Conservation (phyloP, 768 basidiomycete species). For the Boletus edulis region DNA sequence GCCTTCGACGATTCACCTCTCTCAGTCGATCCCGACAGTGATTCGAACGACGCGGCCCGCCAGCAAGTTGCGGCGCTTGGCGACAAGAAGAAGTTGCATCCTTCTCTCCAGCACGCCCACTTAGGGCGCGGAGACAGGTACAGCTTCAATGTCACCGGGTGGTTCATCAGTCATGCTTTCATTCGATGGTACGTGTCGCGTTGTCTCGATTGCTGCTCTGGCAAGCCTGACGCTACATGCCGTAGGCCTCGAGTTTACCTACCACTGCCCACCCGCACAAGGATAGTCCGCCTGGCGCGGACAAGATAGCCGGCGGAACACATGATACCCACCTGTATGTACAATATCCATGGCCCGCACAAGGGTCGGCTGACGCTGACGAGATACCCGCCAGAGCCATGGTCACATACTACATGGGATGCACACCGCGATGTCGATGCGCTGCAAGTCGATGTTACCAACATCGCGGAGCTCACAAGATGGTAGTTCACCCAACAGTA, state of each 20-base stretch:
- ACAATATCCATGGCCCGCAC: no score
- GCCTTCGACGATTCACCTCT: neutral
- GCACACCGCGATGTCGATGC: neutral
- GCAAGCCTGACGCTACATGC: neutral
- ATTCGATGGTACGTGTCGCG: slow-evolving; percentile 3
- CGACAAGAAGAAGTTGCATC: slow-evolving; percentile 1
- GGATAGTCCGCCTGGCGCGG: neutral
- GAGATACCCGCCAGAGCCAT: no score
- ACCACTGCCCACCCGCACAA: neutral
- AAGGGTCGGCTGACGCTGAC: no score
- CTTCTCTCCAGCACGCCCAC: no score
- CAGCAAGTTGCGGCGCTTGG: neutral
- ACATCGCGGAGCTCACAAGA: slow-evolving; percentile 2
- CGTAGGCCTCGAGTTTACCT: neutral
- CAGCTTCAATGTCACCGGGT: neutral
- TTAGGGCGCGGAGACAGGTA: no score
- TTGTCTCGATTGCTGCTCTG: neutral
- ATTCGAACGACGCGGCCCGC: neutral
- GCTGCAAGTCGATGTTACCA: slow-evolving; percentile 14
- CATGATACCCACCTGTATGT: no score
- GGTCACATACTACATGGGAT: no score
- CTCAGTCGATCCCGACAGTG: neutral
- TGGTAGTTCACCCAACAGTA: neutral
- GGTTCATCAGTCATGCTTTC: neutral
- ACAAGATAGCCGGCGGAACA: no score